phyloP scores from a whole-genome alignment of 2,329 filamentous ascomycete genomes.

The Lojkania enalia region DNA sequence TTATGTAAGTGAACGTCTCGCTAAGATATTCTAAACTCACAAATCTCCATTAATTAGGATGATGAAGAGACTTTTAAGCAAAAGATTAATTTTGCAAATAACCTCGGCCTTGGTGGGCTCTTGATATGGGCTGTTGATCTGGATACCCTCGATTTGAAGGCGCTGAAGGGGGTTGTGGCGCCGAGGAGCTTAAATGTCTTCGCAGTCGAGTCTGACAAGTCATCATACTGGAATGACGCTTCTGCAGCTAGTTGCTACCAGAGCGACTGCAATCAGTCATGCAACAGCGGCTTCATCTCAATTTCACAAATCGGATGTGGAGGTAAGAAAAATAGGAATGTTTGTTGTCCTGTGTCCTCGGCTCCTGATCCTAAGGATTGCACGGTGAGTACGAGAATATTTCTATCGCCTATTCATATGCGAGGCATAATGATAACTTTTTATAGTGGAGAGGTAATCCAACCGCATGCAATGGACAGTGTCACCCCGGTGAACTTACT shows the following conservation, averaged over 20 bases:
- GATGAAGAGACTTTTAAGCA: slow-evolving; percentile 40
- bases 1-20: neutral
- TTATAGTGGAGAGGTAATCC: slow-evolving; percentile 34
- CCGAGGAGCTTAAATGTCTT: neutral
- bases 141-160: slow-evolving; percentile 1
- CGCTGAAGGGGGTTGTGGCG: neutral
- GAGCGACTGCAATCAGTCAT: slow-evolving; percentile 32
- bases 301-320: slow-evolving; percentile 36
- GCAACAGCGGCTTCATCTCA: slow-evolving; percentile 32
- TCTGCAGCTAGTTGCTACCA: slow-evolving; percentile 30
- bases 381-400: slow-evolving; percentile 2
- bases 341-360: slow-evolving; percentile 6
- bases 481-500: slow-evolving; percentile 19
- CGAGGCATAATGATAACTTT: neutral
- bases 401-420: neutral
- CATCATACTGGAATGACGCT: slow-evolving; percentile 14
- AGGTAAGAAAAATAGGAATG: slow-evolving; percentile 15
- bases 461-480: slow-evolving; percentile 22
- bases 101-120: slow-evolving; percentile 35
- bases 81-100: slow-evolving; percentile 40
- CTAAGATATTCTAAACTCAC: neutral
- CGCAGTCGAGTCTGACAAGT: neutral
- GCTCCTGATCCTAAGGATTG: slow-evolving; percentile 36
- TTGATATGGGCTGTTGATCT: slow-evolving; percentile 15
- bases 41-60: too few species aligned